Base-by-base conservation (phyloP, 164 flowering plant genomes). In the Malania oleifera region DNA sequence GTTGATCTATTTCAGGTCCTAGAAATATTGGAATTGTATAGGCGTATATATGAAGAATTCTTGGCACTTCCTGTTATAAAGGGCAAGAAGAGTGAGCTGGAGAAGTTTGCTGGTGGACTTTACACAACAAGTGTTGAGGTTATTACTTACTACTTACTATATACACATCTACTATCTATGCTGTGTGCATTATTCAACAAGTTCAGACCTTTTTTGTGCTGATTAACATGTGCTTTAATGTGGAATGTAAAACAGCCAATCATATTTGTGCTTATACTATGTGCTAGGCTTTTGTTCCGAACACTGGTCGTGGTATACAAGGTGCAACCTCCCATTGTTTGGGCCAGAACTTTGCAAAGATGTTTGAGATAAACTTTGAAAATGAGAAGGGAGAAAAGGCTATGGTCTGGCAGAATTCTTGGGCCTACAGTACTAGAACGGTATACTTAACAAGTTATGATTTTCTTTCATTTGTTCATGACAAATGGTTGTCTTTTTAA, bases 51-150 rank as follows among this genome's bases (percentile, higher is more conserved):
- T 50, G 53, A 50, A 50, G 53, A 50, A 50, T 27, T 23, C 18
- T 27, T 50, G 29, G 53, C 53, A 50, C 7, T 50, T 17, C 53
- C 53, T 23, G 53, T 50, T 13, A 24, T 50, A 11, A 50, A 24
- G 53, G 53, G 53, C 3, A 50, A 50, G 17, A 50, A 50, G 34
- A 50, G 53, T 12, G 53, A 50, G 34, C 11, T 50, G 34, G 53
- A 50, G 34, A 50, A 50, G 53, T 50, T 50, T 50, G 53, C 53
- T 50, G 53, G 53, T 50, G 53, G 53, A 17, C 28, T 50, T 24
- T 50, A 50, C 53, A 50, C 53, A 24, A 50, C 53, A 24, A 50
- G 53, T 14, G 53, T 50, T 50, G 53, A 50, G 53, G 53, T 50
- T 23, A 24, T 11, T 50, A 25, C 1, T 27, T 23, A n/a, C n/a